Evolutionary conservation across 148 eudicot species (phyloP), one percentile per base, ranked within the genome.

Genomic region (Cornus suecica): DNA sequence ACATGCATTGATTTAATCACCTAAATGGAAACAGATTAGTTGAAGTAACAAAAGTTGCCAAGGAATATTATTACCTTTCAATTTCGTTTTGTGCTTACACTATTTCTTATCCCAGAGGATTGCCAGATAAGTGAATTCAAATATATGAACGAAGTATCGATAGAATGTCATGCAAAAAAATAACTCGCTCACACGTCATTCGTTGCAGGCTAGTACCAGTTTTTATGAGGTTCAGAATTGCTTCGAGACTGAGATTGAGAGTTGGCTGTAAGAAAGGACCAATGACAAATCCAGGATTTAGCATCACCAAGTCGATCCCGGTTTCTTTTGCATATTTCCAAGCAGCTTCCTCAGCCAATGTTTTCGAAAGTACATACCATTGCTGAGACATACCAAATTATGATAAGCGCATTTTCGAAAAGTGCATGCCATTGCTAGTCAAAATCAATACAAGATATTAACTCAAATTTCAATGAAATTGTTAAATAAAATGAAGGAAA

Each of bases 191-290:
- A 61, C 56, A 62, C 37, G 20, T 25, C 3, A 42, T n/a, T 10
- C 23, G 68, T 62, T 25, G 76, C 67, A 10, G 76, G 37, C 62
- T 30, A 24, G 10, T 80, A 87, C 90, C 87, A 1, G 70, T 69
- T n/a, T 76, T 69, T 18, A 87, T 66, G 34, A 87, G 32, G 71
- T 64, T 74, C 31, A 66, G 72, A 25, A 87, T 8, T 1, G 22
- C 56, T 9, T 37, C 70, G n/a, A 74, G 60, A 42, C 81, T 80
- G 18, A 28, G 4, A 52, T 83, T 84, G 42, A 80, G 52, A 7
- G 48, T 65, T 23, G 86, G 84, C 58, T 82, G 90, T 66, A 87
- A 74, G 65, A 81, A 27, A 69, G 90, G 90, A 52, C 90, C 90
- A 60, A 87, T 73, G 30, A 85, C 88, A 45, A 74, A 37, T 73